These are phyloP conservation scores for Blastomyces gilchristii DNA, from an alignment of 2,329 filamentous ascomycete species.

Conservation along the genomic window DNA sequence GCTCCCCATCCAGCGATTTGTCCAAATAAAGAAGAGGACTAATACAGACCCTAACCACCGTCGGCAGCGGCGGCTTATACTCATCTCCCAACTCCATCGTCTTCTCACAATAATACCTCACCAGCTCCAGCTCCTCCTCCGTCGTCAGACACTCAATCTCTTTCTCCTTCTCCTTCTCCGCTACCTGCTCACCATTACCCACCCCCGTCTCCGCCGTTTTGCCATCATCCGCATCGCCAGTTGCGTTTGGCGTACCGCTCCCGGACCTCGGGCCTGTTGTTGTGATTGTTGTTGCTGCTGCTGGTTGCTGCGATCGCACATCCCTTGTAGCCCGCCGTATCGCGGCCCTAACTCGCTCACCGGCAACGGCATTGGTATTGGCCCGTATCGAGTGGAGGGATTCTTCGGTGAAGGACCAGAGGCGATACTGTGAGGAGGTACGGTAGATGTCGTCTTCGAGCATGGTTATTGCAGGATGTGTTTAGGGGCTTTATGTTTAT, in stretches of 20 bases:
- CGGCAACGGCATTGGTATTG: constrained; percentile 69
- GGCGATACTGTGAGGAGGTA: constrained; percentile 75
- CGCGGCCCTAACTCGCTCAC: constrained; percentile 54
- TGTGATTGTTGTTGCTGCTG: constrained; percentile 14
- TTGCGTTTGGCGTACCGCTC: constrained; percentile 26
- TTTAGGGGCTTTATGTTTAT: neutral
- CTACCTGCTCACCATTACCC: constrained; percentile 24
- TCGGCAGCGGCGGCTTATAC: constrained; percentile 47
- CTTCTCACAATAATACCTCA: constrained; percentile 65
- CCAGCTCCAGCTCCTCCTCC: constrained; percentile 70
- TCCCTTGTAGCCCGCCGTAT: constrained; percentile 40
- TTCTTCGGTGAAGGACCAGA: constrained; percentile 81
- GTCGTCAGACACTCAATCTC: constrained; percentile 69
- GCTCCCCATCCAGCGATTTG: too few species aligned
- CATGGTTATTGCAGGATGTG: constrained; percentile 38
- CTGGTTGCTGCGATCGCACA: constrained; percentile 17
- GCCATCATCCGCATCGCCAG: constrained; percentile 19
- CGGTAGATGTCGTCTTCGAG: constrained; percentile 88
- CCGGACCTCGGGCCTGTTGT: constrained; percentile 13
- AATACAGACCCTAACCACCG: constrained; percentile 43
- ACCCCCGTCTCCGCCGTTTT: constrained; percentile 2
- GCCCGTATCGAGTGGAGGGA: constrained; percentile 61
- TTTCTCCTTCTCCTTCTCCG: constrained; percentile 8
- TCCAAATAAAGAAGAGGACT: too few species aligned
- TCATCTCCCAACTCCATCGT: constrained; percentile 49